Base-by-base conservation (phyloP, 441 rosid species). In the Hura crepitans region DNA sequence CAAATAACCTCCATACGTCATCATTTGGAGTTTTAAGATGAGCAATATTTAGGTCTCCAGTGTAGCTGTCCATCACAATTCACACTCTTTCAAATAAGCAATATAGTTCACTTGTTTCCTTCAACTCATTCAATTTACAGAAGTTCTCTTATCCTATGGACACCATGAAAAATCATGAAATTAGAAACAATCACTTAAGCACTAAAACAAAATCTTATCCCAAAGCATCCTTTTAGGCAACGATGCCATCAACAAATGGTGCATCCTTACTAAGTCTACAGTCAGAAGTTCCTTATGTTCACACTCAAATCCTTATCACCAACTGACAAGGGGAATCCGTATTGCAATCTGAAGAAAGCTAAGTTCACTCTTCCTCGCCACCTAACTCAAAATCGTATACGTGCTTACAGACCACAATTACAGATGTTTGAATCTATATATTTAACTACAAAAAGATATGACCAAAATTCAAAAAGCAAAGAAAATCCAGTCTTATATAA, bases 331-430 rank as follows among this genome's bases (percentile, higher is more conserved):
- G 33, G 49, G 45, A 50, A 56, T 33, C 15, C 22, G 33, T 1
- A 72, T 22, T 37, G 57, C 23, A 57, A 35, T 14, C 27, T 0
- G 4, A 54, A 17, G 11, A 14, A 43, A 72, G 42, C 27, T 69
- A 28, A 42, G 49, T 33, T 42, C 30, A n/a, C 33, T 62, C 53
- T 55, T 30, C 69, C 69, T 46, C 7, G 5, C 43, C 23, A 57
- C 37, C 70, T 10, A 65, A 47, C 18, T 53, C 37, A 65, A 56
- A 72, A 43, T 66, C 27, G 15, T 10, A 56, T 18, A 37, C 42
- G 23, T 20, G 49, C 50, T 46, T 1, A 55, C 5, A 17, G 6
- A 22, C 20, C 35, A 22, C 25, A 31, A 8, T 14, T 18, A 17
- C 0, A 22, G 31, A 57, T 59, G 18, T 0, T 13, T 2, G 9